Evolutionary conservation across 2,329 filamentous ascomycete species (phyloP).

Genomic region (Trichoderma citrinoviride): DNA sequence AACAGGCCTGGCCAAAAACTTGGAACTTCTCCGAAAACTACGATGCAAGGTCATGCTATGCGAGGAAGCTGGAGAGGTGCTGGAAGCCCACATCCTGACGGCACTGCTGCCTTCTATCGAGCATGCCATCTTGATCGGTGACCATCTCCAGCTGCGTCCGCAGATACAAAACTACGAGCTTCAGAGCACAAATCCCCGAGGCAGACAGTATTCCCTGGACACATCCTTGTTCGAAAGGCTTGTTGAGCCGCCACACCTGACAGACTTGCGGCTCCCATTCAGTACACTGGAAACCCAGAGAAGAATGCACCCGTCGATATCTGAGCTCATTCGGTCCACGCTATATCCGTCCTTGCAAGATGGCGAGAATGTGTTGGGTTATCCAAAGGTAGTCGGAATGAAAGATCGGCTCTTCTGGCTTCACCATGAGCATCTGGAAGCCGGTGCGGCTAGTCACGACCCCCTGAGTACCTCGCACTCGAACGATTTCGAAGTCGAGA

Average conservation of each 20-base stretch:
- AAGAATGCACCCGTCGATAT: conserved; percentile 64
- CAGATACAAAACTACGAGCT: conserved; percentile 55
- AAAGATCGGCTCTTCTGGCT: conserved; percentile 58
- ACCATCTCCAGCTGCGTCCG: conserved; percentile 60
- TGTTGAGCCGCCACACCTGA: conserved; percentile 35
- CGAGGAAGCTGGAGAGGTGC: conserved; percentile 67
- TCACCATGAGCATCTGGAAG: conserved; percentile 53
- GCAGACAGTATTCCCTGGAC: conserved; percentile 53
- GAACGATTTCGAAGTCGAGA: conserved; percentile 55
- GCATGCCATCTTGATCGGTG: conserved; percentile 62
- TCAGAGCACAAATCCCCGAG: conserved; percentile 48
- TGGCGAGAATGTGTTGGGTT: conserved; percentile 33
- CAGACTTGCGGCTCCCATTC: conserved; percentile 31
- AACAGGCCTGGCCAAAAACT: conserved; percentile 53
- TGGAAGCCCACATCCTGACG: conserved; percentile 62
- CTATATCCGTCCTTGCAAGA: conserved; percentile 59
- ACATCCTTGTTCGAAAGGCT: conserved; percentile 61
- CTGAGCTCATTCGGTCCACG: conserved; percentile 54
- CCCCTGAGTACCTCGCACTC: conserved; percentile 32
- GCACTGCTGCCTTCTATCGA: conserved; percentile 58
- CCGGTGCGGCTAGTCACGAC: conserved; percentile 31
- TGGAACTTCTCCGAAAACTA: conserved; percentile 51
- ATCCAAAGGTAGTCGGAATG: conserved; percentile 49
- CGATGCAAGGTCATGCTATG: conserved; percentile 58
- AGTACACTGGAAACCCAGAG: conserved; percentile 55